Base-by-base conservation (phyloP, 2,329 filamentous ascomycete genomes). In the Colletotrichum sansevieriae region DNA sequence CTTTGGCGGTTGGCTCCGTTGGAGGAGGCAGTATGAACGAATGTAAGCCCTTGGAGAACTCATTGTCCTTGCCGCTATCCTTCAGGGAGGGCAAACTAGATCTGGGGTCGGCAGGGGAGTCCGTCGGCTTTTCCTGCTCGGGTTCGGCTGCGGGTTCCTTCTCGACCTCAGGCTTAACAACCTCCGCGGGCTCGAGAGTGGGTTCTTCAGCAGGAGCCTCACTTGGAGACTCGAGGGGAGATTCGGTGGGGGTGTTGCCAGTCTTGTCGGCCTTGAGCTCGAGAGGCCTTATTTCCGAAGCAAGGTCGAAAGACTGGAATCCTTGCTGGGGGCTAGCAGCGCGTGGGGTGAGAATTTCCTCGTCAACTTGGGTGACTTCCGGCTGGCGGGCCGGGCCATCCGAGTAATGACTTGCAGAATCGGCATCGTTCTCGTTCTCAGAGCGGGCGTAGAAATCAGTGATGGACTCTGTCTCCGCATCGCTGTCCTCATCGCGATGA, bases 391-490 rank as follows among this genome's bases (percentile, higher is more conserved):
- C 70, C 5, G 64, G 67, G 7, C 69, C 78, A 15, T 90, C 81
- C 1, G 83, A 85, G 74, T 90, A 89, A 65, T 86, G 86, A 70
- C 90, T 86, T 29, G 87, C 85, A 12, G 83, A 85, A 41, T 85
- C 83, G 65, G 86, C 82, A 63, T 85, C 82, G 60, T 78, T 75
- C 52, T 83, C 82, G 35, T 85, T 83, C 44, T 86, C 83, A 68
- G 85, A 78, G 71, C 83, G 82, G 68, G 85, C 86, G 73, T 91
- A 90, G 72, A 91, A 86, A 70, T 93, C 90, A 9, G 90, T 85
- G 64, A 92, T 89, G 9, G 85, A 84, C 73, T 92, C 92, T 52
- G 91, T 83, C 75, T 93, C 90, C 13, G 86, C 81, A 11, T 87
- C 85, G 33, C 87, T 84, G 52, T 90, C 86, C 25, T 91, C 87